Evolutionary conservation across 176 grass and related monocot genomes (phyloP), one percentile per base, ranked within the genome.

Genomic region (Aegilops speltoides): DNA sequence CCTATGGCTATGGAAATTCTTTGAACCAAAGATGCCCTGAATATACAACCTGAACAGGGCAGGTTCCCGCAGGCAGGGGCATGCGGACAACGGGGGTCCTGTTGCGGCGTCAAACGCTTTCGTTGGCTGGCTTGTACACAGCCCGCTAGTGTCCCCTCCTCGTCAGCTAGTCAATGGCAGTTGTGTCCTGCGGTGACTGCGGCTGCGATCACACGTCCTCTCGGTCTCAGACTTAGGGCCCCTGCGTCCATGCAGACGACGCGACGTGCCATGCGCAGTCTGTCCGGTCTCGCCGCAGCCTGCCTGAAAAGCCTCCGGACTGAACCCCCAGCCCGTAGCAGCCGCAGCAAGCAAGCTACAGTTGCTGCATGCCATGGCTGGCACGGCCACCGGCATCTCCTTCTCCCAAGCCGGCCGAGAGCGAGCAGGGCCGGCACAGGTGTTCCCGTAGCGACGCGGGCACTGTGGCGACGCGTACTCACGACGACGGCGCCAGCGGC

Each of bases 131-230:
- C 34, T 36, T 36, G 34, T 36, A 36, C 62, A 32, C 48, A 45
- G 19, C 19, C 9, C 22, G 45, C 33, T 46, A 46, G 3, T 46
- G 43, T 31, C 1, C 2, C 24, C 64, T 32, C 73, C 24, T 26
- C 75, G 76, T 75, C 81, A 29, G 89, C 7, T 37, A 80, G 85
- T 68, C 80, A 87, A 84, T 87, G 84, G 74, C 85, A 62, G 68
- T 34, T 61, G 19, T 22, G 56, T 20, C 19, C 54, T 54, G 50
- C 50, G 6, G 50, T 16, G 5, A 1, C 73, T 48, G 40, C 40
- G 14, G 1, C 43, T 52, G 85, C 75, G 10, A 79, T 67, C 74
- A 90, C 20, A 78, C 15, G 85, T 87, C 80, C 33, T 14, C 38
- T 87, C 74, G 6, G 45, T 3, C 11, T 45, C 43, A 12, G 43